phyloP scores from a whole-genome alignment of 179 eudicot species.

The Corrigiola litoralis region DNA sequence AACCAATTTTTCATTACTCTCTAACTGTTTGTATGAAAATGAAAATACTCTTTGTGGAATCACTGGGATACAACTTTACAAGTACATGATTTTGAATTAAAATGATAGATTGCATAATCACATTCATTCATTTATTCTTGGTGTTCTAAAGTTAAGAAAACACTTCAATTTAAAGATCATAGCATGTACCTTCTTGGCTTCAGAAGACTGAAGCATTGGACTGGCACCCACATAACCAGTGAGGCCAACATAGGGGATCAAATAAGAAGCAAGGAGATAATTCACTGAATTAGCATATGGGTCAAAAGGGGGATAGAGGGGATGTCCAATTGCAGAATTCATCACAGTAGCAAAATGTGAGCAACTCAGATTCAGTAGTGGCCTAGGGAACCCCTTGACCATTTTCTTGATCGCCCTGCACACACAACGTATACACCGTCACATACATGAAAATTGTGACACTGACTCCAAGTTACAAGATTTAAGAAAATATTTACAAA shows the following conservation, averaged over 20 bases:
- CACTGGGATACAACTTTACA: no score
- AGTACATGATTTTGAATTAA: no score
- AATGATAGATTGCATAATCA: no score
- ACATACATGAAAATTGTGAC: no score
- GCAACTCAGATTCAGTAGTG: slow-evolving; percentile 52
- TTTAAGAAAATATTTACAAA: no score
- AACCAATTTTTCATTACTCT: no score
- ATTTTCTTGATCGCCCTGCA: slow-evolving; percentile 66
- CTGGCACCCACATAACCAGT: slow-evolving; percentile 85
- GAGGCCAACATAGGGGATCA: slow-evolving; percentile 82
- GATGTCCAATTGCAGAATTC: slow-evolving; percentile 52
- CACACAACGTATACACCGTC: no score
- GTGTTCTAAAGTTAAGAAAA: not conserved
- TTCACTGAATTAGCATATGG: slow-evolving; percentile 64
- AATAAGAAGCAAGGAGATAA: slow-evolving; percentile 69
- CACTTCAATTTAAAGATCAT: not conserved
- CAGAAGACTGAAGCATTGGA: slow-evolving; percentile 43
- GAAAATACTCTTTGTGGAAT: no score
- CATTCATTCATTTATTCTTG: no score
- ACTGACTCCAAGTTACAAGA: no score
- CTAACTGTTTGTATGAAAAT: no score
- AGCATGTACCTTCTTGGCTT: slow-evolving; percentile 43
- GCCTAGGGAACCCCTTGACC: slow-evolving; percentile 77
- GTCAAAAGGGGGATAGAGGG: slow-evolving; percentile 59
- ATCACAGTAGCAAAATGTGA: slow-evolving; percentile 51